Conservation (phyloP, 2,329 filamentous ascomycete genomes). For the Trichoderma sp. region DNA sequence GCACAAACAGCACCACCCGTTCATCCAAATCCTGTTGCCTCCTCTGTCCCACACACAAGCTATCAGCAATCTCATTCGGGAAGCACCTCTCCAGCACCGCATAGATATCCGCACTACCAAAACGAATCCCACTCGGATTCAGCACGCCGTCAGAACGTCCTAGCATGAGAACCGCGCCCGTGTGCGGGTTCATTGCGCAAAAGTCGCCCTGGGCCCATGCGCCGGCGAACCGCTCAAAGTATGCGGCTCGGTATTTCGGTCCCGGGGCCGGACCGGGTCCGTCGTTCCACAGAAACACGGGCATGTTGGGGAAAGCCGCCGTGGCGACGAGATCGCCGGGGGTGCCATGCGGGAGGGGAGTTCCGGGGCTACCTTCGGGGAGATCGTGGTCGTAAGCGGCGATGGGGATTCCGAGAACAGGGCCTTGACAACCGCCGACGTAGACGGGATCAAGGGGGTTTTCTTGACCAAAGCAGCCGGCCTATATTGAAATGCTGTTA, state of each 20-base stretch:
- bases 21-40: constrained; percentile 56
- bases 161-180: constrained; percentile 62
- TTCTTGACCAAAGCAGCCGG: constrained; percentile 58
- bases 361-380: constrained; percentile 42
- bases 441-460: constrained; percentile 69
- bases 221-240: constrained; percentile 61
- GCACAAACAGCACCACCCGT: constrained; percentile 52
- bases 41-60: constrained; percentile 77
- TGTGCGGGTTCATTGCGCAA: constrained; percentile 65
- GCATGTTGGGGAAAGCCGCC: constrained; percentile 71
- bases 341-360: constrained; percentile 53
- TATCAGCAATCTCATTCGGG: constrained; percentile 60
- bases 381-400: constrained; percentile 63
- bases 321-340: constrained; percentile 74
- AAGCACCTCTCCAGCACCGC: constrained; percentile 68
- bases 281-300: constrained; percentile 64
- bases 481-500: constrained; percentile 33
- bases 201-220: constrained; percentile 87
- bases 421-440: constrained; percentile 52
- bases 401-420: constrained; percentile 48
- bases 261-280: constrained; percentile 41
- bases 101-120: constrained; percentile 79
- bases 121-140: constrained; percentile 75
- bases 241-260: constrained; percentile 56
- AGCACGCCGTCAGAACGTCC: constrained; percentile 75